Base-by-base conservation (phyloP, 192 early-diverging fungal species). In the Backusella tuberculispora region DNA sequence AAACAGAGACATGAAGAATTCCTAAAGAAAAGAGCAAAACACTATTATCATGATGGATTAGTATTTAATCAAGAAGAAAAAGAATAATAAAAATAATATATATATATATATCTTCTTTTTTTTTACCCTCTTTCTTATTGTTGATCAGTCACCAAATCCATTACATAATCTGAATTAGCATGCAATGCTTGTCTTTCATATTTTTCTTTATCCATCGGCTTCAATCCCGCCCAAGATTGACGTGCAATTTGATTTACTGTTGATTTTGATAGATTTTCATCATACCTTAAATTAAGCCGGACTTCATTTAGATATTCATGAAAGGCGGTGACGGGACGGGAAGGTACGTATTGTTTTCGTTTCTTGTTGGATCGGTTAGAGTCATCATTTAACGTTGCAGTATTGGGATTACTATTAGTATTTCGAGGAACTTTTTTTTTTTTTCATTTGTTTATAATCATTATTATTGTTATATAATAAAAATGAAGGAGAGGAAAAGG, bases 81-180 rank as follows among this genome's bases (percentile, higher is more conserved):
- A 46, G 5, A 60, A n/a, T n/a, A 60, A 60, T 60, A 60, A 60
- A 21, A 50, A 50, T 19, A 21, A 10, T 46, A 3, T 4, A n/a
- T n/a, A n/a, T n/a, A n/a, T n/a, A n/a, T n/a, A n/a, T n/a, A n/a
- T n/a, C n/a, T n/a, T n/a, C n/a, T 2, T 50, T 3, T 19, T 19
- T 50, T 50, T 15, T 21, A 4, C 6, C 13, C 45, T 50, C 8
- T 50, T n/a, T n/a, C n/a, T n/a, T n/a, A n/a, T n/a, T 8, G 6
- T 48, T 50, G n/a, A 50, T 50, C 48, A 6, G 48, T 21, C 48
- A 50, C n/a, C 7, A 50, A 9, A 60, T 45, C 21, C 68, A 69
- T 69, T 34, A 69, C 68, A n/a, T 69, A 69, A 69, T 69, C 45
- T 1, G 68, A 69, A 29, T 69, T 69, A 2, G 68, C 68, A 14